Base-by-base conservation (phyloP, 1,284 basidiomycete species). In the Lignosus rhinocerotis region DNA sequence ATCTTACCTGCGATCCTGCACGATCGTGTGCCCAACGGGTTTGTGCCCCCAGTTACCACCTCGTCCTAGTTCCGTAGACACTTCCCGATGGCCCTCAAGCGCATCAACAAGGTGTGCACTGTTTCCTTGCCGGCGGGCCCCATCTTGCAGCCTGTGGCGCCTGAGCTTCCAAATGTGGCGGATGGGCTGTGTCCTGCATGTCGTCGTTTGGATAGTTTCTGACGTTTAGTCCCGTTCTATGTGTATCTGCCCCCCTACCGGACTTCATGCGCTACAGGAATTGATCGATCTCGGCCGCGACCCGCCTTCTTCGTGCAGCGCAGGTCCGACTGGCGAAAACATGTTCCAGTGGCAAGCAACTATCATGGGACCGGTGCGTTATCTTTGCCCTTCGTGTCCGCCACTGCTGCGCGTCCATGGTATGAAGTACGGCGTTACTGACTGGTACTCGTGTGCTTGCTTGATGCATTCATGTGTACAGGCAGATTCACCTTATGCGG, bases 261-360 rank as follows among this genome's bases (percentile, higher is more conserved):
- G 25, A 43, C 30, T 3, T 33, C 17, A 7, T 39, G 33, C 44
- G 32, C 19, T 53, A 59, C 74, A 98, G 95, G 95, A 98, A 87
- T 87, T 98, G 82, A 84, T 93, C 77, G 95, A 98, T 82, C 94
- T 98, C 75, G 94, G 93, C 60, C 93, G 94, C 72, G 95, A 98
- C 81, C 95, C 95, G 73, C 95, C 95, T 67, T 94, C 93, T 58
- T 97, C 96, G 61, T 98, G 95, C 88, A 95, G 93, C 70, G 95
- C 96, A 69, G 96, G 95, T 57, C 95, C 95, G 47, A 93, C 90
- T 62, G 93, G 93, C 58, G 94, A 97, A 73, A 95, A 97, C 80
- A 90, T 97, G 87, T 98, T 97, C 82, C 88, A 94, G 75, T 98
- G 95, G 94, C 94, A 96, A 75, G 94, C 94, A 63, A 96, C 94